phyloP scores from a whole-genome alignment of 768 basidiomycete genomes.

The Cystobasidium tubakii region DNA sequence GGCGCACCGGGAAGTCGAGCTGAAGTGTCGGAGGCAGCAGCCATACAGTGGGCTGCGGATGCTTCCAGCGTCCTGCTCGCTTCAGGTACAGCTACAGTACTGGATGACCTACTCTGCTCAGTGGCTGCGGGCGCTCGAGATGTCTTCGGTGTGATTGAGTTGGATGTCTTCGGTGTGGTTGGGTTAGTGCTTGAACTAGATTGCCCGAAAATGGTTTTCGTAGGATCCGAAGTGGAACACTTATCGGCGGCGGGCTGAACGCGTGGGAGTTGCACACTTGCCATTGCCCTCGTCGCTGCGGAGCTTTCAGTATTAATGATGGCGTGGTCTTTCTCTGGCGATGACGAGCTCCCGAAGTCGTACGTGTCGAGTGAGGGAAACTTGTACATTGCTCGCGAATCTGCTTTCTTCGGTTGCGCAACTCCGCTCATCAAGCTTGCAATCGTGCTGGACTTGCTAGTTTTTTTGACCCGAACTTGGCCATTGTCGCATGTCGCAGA shows the following conservation, averaged over 20 bases:
- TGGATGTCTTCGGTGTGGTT: neutral
- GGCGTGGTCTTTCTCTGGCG: neutral
- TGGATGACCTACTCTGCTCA: too few species aligned
- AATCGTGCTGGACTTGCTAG: neutral
- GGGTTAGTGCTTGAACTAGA: neutral
- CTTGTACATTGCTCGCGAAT: constrained; percentile 25
- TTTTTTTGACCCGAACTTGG: neutral
- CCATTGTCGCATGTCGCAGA: neutral
- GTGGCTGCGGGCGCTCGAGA: too few species aligned
- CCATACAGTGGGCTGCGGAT: neutral
- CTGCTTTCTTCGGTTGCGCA: neutral
- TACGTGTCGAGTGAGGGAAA: neutral
- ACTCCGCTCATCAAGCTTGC: neutral
- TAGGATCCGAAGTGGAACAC: neutral
- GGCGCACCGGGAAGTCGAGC: neutral
- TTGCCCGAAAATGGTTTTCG: constrained; percentile 1
- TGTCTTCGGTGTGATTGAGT: neutral
- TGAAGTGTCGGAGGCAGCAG: neutral
- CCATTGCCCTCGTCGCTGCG: too few species aligned
- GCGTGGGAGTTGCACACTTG: neutral
- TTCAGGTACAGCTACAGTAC: too few species aligned
- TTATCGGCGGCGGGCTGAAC: neutral
- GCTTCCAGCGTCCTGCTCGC: too few species aligned
- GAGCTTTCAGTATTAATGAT: too few species aligned
- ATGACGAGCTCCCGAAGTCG: neutral